Conservation (phyloP, 1,284 basidiomycete species). For the Earliella scabrosa region DNA sequence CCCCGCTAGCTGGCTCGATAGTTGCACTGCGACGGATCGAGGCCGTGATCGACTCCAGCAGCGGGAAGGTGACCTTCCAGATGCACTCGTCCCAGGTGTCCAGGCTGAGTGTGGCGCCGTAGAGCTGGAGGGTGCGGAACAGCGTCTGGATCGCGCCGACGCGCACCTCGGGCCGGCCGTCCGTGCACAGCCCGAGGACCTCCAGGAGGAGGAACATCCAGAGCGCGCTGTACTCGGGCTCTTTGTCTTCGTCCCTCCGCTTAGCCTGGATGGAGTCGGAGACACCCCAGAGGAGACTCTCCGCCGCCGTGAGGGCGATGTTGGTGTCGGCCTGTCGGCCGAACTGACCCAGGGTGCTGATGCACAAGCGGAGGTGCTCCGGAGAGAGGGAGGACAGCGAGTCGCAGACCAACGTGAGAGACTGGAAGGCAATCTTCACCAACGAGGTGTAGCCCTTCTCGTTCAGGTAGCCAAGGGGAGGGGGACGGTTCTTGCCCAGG, state of each 20-base stretch:
- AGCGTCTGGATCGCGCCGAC: constrained; percentile 94
- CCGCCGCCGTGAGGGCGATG: constrained; percentile 91
- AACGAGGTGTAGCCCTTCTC: constrained; percentile 70
- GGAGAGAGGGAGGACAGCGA: constrained; percentile 83
- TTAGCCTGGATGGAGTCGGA: constrained; percentile 90
- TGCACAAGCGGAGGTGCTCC: constrained; percentile 85
- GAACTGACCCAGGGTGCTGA: constrained; percentile 89
- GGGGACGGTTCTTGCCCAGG: constrained; percentile 44
- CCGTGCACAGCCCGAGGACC: constrained; percentile 83
- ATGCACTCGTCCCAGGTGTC: constrained; percentile 89
- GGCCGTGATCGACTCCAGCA: constrained; percentile 75
- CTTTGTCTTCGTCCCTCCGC: constrained; percentile 67
- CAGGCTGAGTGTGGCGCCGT: constrained; percentile 80
- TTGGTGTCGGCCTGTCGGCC: constrained; percentile 94
- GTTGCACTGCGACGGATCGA: constrained; percentile 50
- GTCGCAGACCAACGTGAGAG: constrained; percentile 93
- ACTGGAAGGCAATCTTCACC: constrained; percentile 92
- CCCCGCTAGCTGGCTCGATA: constrained; percentile 6
- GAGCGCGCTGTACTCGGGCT: constrained; percentile 75
- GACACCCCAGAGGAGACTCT: constrained; percentile 89
- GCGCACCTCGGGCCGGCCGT: constrained; percentile 85
- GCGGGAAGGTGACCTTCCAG: constrained; percentile 89
- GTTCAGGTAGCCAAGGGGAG: constrained; percentile 55
- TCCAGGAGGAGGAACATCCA: constrained; percentile 94
- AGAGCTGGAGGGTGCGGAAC: constrained; percentile 92